Conservation (phyloP, 2,329 filamentous ascomycete genomes). For the Xylariales sp. region DNA sequence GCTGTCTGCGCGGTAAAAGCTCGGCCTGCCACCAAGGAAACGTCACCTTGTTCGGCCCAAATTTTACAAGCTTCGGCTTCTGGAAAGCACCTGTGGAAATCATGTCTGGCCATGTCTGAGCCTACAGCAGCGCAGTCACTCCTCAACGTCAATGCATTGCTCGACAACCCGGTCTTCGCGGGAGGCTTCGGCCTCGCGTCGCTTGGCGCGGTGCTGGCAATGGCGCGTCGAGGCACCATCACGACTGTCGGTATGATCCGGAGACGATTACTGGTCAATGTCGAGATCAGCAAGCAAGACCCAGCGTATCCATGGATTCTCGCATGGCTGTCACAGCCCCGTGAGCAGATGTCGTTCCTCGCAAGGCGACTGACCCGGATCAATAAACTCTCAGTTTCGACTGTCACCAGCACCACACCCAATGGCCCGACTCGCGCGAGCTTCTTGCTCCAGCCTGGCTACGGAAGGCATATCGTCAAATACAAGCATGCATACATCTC, state of each 20-base stretch:
- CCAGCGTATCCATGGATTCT: slow-evolving; percentile 91
- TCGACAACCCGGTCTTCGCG: slow-evolving; percentile 60
- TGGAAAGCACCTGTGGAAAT: no score
- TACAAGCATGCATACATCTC: slow-evolving; percentile 84
- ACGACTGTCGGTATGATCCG: slow-evolving; percentile 70
- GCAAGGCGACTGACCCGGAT: slow-evolving; percentile 54
- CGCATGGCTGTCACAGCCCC: slow-evolving; percentile 86
- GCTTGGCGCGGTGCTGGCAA: slow-evolving; percentile 74
- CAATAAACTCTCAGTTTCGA: slow-evolving; percentile 56
- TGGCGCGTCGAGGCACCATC: slow-evolving; percentile 73
- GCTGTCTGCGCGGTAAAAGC: no score
- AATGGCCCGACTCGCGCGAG: slow-evolving; percentile 70
- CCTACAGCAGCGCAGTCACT: slow-evolving; percentile 19
- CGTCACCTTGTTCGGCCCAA: no score
- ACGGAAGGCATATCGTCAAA: slow-evolving; percentile 81
- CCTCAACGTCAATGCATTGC: slow-evolving; percentile 52
- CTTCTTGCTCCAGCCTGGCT: slow-evolving; percentile 87
- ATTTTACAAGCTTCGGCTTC: no score
- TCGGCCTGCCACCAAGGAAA: no score
- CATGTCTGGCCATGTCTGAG: slow-evolving; percentile 22
- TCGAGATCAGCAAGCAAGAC: slow-evolving; percentile 94
- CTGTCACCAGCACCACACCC: slow-evolving; percentile 49
- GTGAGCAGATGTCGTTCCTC: slow-evolving; percentile 57
- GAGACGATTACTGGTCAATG: slow-evolving; percentile 83
- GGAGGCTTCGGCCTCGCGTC: slow-evolving; percentile 87